Percentiles rank a stretch among this genome's conserved stretches.
Conservation (phyloP, 2,329 filamentous ascomycete species). For the Venturia carpophila region DNA sequence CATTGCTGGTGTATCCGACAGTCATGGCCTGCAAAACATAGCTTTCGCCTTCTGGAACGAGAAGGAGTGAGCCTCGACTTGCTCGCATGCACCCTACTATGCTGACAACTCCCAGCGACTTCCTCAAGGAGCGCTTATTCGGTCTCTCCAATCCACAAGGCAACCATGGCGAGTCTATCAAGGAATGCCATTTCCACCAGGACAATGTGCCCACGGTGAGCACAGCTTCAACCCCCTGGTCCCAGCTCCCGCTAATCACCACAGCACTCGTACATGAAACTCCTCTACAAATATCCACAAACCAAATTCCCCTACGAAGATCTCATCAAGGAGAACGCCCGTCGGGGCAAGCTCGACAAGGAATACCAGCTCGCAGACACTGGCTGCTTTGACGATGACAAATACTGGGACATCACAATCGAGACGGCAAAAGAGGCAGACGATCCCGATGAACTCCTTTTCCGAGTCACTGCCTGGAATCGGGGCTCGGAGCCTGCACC, state of each 20-base stretch:
- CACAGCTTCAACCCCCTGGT: conserved; percentile 24
- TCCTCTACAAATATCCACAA: conserved; percentile 95
- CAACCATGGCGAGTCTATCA: conserved; percentile 94
- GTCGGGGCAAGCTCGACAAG: conserved; percentile 63
- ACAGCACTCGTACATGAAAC: conserved; percentile 98
- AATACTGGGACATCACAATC: conserved; percentile 96
- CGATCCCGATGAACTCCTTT: conserved; percentile 82
- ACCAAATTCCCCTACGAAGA: conserved; percentile 86
- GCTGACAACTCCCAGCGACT: conserved; percentile 57
- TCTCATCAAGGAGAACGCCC: conserved; percentile 74
- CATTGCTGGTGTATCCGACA: conserved; percentile 91
- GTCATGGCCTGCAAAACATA: conserved; percentile 84
- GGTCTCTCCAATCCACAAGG: conserved; percentile 93
- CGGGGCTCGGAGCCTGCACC: conserved; percentile 83
- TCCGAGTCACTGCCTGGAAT: conserved; percentile 95
- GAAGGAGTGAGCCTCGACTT: conserved; percentile 61
- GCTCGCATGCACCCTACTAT: neutral
- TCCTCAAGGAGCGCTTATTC: conserved; percentile 90
- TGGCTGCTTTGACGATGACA: conserved; percentile 75
- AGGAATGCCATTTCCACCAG: conserved; percentile 92
- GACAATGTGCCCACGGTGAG: conserved; percentile 77
- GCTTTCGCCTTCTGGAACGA: conserved; percentile 98
- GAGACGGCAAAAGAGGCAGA: conserved; percentile 93
- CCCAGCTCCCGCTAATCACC: conserved; percentile 24
- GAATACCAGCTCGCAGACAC: conserved; percentile 94